Evolutionary conservation across 163 green algal species (phyloP).

Genomic region (Scenedesmus sp.): DNA sequence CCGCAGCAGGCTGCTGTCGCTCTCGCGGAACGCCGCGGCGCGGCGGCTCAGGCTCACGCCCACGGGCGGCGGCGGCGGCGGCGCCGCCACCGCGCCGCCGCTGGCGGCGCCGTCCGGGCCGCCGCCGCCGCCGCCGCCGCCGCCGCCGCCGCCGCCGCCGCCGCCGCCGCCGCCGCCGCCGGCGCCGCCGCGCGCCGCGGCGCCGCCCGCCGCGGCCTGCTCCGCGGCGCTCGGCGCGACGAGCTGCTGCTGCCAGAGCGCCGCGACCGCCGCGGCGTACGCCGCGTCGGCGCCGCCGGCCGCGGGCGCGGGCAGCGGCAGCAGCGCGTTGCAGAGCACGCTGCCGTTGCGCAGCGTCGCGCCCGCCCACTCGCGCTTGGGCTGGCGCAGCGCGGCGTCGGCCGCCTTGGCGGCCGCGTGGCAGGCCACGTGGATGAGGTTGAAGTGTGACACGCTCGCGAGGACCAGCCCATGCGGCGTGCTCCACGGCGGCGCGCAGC

Average conservation of each 20-base stretch:
- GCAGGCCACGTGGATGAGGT: conserved; percentile 74
- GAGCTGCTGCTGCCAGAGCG: conserved; percentile 47
- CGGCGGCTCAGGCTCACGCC: conserved; percentile 9
- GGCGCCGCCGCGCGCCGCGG: conserved; percentile 11
- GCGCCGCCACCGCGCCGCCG: too few species aligned
- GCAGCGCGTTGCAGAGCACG: conserved; percentile 73
- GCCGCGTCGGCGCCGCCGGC: conserved; percentile 23
- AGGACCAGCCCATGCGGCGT: conserved; percentile 41
- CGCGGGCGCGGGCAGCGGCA: conserved; percentile 54
- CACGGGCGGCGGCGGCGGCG: background rate
- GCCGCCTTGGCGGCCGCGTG: conserved; percentile 64
- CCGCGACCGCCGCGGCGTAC: conserved; percentile 47
- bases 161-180: background rate
- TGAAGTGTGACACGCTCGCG: conserved; percentile 72
- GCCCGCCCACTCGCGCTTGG: conserved; percentile 78
- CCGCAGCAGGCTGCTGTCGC: conserved; percentile 22
- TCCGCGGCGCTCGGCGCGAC: background rate
- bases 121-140: too few species aligned
- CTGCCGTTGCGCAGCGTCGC: conserved; percentile 71
- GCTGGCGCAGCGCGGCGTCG: conserved; percentile 55
- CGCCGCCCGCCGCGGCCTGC: background rate
- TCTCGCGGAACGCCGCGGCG: background rate
- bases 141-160: too few species aligned
- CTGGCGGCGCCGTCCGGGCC: too few species aligned
- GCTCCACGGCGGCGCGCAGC: conserved; percentile 27